Base-by-base conservation (phyloP, 2,329 filamentous ascomycete genomes). In the Mycosphaerelloides madeirae region DNA sequence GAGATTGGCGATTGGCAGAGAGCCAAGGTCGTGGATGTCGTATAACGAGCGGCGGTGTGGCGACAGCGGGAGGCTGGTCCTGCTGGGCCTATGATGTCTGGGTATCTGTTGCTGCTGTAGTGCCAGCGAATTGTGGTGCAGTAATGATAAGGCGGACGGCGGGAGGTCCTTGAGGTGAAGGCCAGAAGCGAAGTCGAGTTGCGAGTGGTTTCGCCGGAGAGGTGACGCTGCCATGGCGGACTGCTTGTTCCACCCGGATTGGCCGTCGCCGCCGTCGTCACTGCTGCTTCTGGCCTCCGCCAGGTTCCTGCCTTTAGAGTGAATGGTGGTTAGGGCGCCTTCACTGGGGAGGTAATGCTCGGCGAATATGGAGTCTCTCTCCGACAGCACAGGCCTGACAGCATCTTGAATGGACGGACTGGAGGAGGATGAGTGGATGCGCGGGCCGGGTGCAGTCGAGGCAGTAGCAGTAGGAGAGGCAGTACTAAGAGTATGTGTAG, bases 291-390 rank as follows among this genome's bases (percentile, higher is more conserved):
- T 40, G 37, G 42, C 39, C 37, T 42, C 36, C 18, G 28, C 38
- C 42, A 32, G 5, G 28, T 16, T 31, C 32, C 36, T 31, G 38
- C 16, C 34, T 22, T 19, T 33, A 22, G 19, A 20, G 14, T 44
- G 35, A 44, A 35, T 41, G 28, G 31, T 48, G 20, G 59, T 65
- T 46, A 63, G 57, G 44, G 59, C 61, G 52, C 73, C 71, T 50
- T 75, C 73, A 42, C 73, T 71, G 47, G 70, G 68, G 1, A 75
- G 65, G 61, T 81, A 82, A 53, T 78, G 77, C 28, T 78, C 81
- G 41, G 79, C 78, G 58, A 81, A 81, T 60, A 82, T 81, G 63
- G 74, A 79, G 62, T 82, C 79, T 56, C 79, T 68, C 63, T 82
- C 79, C 19, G 77, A 78, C 51, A 81, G 67, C 64, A 77, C 77